Base-by-base conservation (phyloP, 2,329 filamentous ascomycete species). In the Aspergillus texensis region DNA sequence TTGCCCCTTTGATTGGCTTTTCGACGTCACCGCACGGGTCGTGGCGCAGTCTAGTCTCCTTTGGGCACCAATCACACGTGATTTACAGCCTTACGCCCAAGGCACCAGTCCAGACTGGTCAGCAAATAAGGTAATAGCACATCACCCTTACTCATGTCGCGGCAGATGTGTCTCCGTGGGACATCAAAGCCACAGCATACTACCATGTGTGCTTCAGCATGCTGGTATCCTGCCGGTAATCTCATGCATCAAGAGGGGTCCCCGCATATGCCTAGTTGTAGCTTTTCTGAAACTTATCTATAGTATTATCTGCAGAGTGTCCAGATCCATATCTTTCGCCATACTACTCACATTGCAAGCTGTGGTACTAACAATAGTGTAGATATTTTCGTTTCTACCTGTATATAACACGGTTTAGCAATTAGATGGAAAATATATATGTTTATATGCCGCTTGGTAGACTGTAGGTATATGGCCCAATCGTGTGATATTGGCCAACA, bases 1-100 rank as follows among this genome's bases (percentile, higher is more conserved):
- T 30, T 2, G 19, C 12, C 26, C 3, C 36, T 28, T 45, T 71
- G 62, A 74, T 74, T 75, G 70, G 73, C 28, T 45, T 14, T 30
- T 2, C 46, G 60, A 73, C 71, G 71, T 75, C 73, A 75, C 69
- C 65, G 71, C 65, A 62, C 67, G 65, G 43, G 54, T 57, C 58
- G 68, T 69, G 66, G 68, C 68, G 67, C 61, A 52, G 58, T 63
- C 63, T 67, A 65, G 58, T 65, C 70, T 62, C 56, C 65, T 72
- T 55, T 62, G 66, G 70, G 66, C 62, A 68, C 52, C 58, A 10
- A 64, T 0, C 4, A 34, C 70, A 71, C 69, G 71, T 69, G 71
- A 63, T 34, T 21, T 34, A 4, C 8, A 43, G 62, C 61, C 65
- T 66, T 62, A 58, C 32, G 41, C 54, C 48, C 57, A 55, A 67